Conservation (phyloP, 345 rosid species). For the Sonneratia caseolaris region DNA sequence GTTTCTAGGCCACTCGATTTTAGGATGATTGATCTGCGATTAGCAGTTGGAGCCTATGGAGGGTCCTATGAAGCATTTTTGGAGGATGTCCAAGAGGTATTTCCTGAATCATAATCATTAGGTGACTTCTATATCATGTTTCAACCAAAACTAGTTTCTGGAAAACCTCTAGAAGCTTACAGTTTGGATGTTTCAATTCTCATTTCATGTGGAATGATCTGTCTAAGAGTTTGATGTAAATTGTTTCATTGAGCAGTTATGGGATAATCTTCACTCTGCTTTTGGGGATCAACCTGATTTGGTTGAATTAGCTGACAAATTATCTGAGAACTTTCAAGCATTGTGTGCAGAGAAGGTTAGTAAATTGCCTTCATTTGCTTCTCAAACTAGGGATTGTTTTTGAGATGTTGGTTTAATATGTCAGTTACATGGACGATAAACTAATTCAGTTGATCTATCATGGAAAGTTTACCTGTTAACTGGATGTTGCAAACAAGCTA, state of each 20-base stretch:
- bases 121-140: not conserved
- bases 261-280: constrained; percentile 58
- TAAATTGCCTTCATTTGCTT: constrained; percentile 8
- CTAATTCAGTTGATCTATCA: not conserved
- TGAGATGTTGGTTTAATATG: not conserved
- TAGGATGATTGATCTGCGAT: constrained; percentile 88
- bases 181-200: not conserved
- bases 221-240: constrained; percentile 6
- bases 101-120: not conserved
- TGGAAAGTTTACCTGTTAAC: not conserved
- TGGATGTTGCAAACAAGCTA: not conserved
- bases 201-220: not conserved
- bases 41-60: constrained; percentile 80
- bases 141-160: not conserved
- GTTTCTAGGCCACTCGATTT: constrained; percentile 94
- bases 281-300: constrained; percentile 64
- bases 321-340: constrained; percentile 61
- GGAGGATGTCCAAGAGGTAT: constrained; percentile 94
- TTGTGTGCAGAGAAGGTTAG: constrained; percentile 70
- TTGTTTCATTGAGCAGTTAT: constrained; percentile 53
- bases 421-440: not conserved
- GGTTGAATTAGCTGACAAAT: constrained; percentile 57
- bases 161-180: not conserved
- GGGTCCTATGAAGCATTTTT: constrained; percentile 86
- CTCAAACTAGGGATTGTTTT: not conserved